These are phyloP conservation scores for Alternaria panax DNA, from an alignment of 2,329 filamentous ascomycete genomes.

Conservation along the genomic window DNA sequence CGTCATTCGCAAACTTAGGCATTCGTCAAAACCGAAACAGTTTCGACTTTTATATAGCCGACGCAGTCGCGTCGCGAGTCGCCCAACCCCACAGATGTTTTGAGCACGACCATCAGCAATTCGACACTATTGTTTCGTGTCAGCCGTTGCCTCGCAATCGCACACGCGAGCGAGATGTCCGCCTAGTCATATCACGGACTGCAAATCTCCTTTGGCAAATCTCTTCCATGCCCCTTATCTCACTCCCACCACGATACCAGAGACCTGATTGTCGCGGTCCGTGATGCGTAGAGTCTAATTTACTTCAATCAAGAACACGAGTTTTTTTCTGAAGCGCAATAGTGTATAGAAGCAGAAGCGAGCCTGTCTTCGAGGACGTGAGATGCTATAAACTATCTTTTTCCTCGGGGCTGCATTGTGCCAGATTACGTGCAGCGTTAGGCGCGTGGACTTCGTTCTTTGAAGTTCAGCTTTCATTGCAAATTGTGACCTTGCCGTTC, in stretches of 20 bases:
- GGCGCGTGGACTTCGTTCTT: neutral
- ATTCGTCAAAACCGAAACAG: slow-evolving; percentile 24
- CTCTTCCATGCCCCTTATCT: slow-evolving; percentile 14
- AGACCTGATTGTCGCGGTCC: slow-evolving; percentile 23
- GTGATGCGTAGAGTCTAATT: slow-evolving; percentile 27
- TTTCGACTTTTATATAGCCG: slow-evolving; percentile 8
- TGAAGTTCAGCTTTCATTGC: neutral
- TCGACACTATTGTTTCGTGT: slow-evolving; percentile 37
- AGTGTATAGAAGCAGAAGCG: slow-evolving; percentile 16
- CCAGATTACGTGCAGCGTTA: neutral
- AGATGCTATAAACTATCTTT: neutral
- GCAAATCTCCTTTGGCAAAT: slow-evolving; percentile 9
- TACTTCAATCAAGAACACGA: slow-evolving; percentile 32
- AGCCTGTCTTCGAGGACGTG: slow-evolving; percentile 1
- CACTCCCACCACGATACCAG: neutral
- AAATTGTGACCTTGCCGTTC: no score
- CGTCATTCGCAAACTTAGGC: slow-evolving; percentile 9
- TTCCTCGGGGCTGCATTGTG: neutral
- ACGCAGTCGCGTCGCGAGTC: slow-evolving; percentile 15
- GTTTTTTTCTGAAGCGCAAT: slow-evolving; percentile 4
- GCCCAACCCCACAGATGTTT: slow-evolving; percentile 15
- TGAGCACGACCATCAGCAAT: slow-evolving; percentile 10
- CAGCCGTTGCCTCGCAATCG: neutral
- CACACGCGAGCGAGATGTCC: slow-evolving; percentile 1
- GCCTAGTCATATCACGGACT: neutral